phyloP scores from a whole-genome alignment of 2,329 filamentous ascomycete genomes.

The Penicillium vulpinum region DNA sequence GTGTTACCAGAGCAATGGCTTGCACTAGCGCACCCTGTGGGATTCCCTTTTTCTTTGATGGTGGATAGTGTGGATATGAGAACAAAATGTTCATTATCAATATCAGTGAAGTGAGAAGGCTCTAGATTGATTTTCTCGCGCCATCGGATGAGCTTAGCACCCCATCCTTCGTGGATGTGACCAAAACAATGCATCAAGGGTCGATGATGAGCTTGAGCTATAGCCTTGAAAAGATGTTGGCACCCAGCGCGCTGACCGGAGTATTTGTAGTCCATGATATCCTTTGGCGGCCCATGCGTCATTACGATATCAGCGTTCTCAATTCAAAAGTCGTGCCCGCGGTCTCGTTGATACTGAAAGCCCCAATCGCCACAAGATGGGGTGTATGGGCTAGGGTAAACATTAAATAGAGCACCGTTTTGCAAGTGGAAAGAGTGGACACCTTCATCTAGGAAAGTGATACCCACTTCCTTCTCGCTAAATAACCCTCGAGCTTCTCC shows the following conservation, averaged over 20 bases:
- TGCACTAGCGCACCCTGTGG: constrained; percentile 33
- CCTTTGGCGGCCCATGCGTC: constrained; percentile 57
- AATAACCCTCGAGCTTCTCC: constrained; percentile 46
- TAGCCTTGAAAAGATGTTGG: constrained; percentile 31
- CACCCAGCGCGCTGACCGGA: constrained; percentile 34
- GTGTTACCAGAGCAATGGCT: constrained; percentile 42
- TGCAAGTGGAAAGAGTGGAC: constrained; percentile 49
- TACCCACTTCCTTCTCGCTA: constrained; percentile 33
- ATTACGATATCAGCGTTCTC: constrained; percentile 50
- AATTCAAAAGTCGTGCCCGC: constrained; percentile 43
- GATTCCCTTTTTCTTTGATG: neutral
- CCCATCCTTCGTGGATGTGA: constrained; percentile 57
- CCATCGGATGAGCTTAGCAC: constrained; percentile 57
- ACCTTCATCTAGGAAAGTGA: constrained; percentile 55
- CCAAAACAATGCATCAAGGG: constrained; percentile 45
- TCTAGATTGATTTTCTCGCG: constrained; percentile 27
- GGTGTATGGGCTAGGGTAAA: constrained; percentile 58
- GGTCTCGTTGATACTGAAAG: constrained; percentile 50
- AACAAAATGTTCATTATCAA: constrained; percentile 46
- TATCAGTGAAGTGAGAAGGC: constrained; percentile 49
- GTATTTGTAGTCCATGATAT: constrained; percentile 50
- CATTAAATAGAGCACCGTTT: constrained; percentile 52
- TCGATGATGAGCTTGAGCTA: constrained; percentile 21
- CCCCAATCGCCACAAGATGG: constrained; percentile 49
- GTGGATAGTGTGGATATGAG: constrained; percentile 31